A percentile compares a stretch with the other conserved stretches of the same genome.
Conservation (phyloP, 164 flowering plant genomes). For the Santalum album region DNA sequence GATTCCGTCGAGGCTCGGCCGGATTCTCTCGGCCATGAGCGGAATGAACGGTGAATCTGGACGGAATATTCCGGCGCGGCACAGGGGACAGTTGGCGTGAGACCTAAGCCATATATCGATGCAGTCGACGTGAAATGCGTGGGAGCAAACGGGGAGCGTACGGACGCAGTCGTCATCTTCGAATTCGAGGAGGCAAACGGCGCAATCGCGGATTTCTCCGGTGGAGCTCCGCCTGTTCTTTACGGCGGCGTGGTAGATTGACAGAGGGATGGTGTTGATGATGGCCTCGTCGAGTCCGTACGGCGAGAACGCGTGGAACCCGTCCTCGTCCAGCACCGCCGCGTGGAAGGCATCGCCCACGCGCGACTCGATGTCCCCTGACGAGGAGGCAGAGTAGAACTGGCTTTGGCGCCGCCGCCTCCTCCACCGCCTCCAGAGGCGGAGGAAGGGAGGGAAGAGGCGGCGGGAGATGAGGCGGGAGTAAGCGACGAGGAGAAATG, state of each 20-base stretch:
- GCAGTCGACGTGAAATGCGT: slow-evolving; percentile 89
- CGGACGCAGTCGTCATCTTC: slow-evolving; percentile 80
- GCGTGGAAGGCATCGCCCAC: slow-evolving; percentile 20
- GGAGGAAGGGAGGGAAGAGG: slow-evolving; percentile 37
- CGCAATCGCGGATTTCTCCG: slow-evolving; percentile 48
- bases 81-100: slow-evolving; percentile 94
- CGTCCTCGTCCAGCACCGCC: slow-evolving; percentile 8
- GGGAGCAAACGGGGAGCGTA: slow-evolving; percentile 74
- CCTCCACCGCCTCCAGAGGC: slow-evolving; percentile 25
- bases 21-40: slow-evolving; percentile 75
- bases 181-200: slow-evolving; percentile 84
- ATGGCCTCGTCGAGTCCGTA: slow-evolving; percentile 79
- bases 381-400: slow-evolving; percentile 12
- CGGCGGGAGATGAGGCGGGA: slow-evolving; percentile 78
- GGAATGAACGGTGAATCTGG: slow-evolving; percentile 72
- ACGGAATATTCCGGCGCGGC: slow-evolving; percentile 70
- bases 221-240: not conserved
- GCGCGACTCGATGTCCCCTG: slow-evolving; percentile 41
- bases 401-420: slow-evolving; percentile 42
- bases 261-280: slow-evolving; percentile 75
- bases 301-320: slow-evolving; percentile 38
- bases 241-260: slow-evolving; percentile 33
- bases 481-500: slow-evolving; percentile 73
- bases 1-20: slow-evolving; percentile 60
- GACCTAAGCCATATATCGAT: slow-evolving; percentile 88